Percentiles rank a stretch among this genome's conserved stretches.
Conservation (phyloP, 2,329 filamentous ascomycete genomes). For the Xylariaceae sp. region DNA sequence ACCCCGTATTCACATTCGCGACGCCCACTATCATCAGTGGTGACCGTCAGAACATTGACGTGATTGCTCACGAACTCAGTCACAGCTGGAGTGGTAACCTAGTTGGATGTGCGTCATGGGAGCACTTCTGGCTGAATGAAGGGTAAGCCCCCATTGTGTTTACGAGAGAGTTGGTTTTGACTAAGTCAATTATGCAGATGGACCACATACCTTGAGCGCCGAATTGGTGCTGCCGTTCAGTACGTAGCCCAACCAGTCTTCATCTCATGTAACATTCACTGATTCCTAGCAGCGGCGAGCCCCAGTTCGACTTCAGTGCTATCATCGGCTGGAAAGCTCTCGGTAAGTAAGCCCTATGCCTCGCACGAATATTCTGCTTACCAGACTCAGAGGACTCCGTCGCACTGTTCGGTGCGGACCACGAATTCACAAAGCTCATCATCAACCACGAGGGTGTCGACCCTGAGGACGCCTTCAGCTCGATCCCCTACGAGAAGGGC, state of each 20-base stretch:
- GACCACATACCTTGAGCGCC: slow-evolving; percentile 90
- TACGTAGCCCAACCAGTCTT: slow-evolving; percentile 4
- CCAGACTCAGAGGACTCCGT: slow-evolving; percentile 62
- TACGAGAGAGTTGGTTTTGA: background rate
- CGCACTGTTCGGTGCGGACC: slow-evolving; percentile 70
- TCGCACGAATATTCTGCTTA: slow-evolving; percentile 4
- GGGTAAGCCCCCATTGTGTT: slow-evolving; percentile 43
- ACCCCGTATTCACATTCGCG: slow-evolving; percentile 90
- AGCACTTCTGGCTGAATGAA: slow-evolving; percentile 70
- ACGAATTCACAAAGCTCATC: slow-evolving; percentile 90
- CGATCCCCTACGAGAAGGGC: slow-evolving; percentile 91
- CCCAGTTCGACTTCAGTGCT: slow-evolving; percentile 86
- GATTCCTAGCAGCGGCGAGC: slow-evolving; percentile 49
- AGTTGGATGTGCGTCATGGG: slow-evolving; percentile 73
- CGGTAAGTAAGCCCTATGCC: slow-evolving; percentile 35
- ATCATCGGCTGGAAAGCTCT: slow-evolving; percentile 95
- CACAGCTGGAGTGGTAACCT: slow-evolving; percentile 87
- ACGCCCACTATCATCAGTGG: slow-evolving; percentile 93
- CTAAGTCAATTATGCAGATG: slow-evolving; percentile 41
- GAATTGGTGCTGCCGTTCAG: slow-evolving; percentile 71
- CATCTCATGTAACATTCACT: background rate
- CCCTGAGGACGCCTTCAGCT: slow-evolving; percentile 92
- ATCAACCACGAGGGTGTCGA: slow-evolving; percentile 84
- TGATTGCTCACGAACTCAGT: slow-evolving; percentile 72
- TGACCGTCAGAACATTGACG: slow-evolving; percentile 85